Evolutionary conservation across 2,329 filamentous ascomycete species (phyloP).

Genomic region (Clonostachys byssicola): DNA sequence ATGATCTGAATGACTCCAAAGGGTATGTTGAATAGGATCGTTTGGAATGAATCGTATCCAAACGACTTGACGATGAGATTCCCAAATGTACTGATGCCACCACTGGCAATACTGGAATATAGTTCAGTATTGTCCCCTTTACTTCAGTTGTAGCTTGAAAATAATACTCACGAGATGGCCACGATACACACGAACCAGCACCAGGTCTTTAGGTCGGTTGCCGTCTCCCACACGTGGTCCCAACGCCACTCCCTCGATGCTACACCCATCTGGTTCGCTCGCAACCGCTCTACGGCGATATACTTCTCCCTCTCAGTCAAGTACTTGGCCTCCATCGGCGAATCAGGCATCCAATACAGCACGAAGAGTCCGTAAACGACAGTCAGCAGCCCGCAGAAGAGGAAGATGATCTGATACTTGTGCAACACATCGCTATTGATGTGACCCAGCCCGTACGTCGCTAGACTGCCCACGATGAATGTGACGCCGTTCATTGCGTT

Average conservation of each 20-base stretch:
- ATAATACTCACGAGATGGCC: slow-evolving; percentile 40
- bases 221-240: slow-evolving; percentile 32
- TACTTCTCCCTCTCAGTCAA: slow-evolving; percentile 51
- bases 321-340: slow-evolving; percentile 55
- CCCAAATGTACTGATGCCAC: slow-evolving; percentile 55
- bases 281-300: slow-evolving; percentile 51
- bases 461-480: slow-evolving; percentile 31
- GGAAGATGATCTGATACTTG: slow-evolving; percentile 18
- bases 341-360: slow-evolving; percentile 55
- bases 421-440: slow-evolving; percentile 9
- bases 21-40: slow-evolving; percentile 57
- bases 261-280: slow-evolving; percentile 43
- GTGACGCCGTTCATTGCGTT: slow-evolving; percentile 33
- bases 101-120: slow-evolving; percentile 39
- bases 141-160: neutral
- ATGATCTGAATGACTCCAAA: slow-evolving; percentile 58
- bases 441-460: slow-evolving; percentile 22
- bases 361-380: slow-evolving; percentile 42
- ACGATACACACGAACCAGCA: slow-evolving; percentile 38
- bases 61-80: slow-evolving; percentile 54
- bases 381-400: slow-evolving; percentile 28
- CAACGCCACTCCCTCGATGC: slow-evolving; percentile 30
- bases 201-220: slow-evolving; percentile 34
- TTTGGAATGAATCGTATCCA: slow-evolving; percentile 49
- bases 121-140: no score